phyloP scores from a whole-genome alignment of 2,329 filamentous ascomycete genomes.

The Cordyceps tenuipes region DNA sequence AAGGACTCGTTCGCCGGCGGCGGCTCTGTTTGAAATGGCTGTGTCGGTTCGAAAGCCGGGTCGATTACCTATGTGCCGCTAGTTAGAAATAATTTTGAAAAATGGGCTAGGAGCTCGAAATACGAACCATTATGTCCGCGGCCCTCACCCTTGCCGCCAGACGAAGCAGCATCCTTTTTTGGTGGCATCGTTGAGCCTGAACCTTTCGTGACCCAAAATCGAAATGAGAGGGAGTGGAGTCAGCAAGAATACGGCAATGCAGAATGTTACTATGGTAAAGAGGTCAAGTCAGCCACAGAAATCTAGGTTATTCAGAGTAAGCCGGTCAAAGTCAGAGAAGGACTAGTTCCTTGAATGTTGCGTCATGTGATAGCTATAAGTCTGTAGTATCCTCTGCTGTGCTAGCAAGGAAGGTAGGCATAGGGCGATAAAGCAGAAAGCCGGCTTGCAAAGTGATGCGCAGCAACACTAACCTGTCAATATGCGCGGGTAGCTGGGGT shows the following conservation, averaged over 20 bases:
- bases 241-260: constrained; percentile 12
- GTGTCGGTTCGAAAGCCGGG: constrained; percentile 75
- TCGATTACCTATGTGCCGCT: constrained; percentile 47
- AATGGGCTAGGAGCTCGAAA: neutral
- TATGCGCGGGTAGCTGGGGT: neutral
- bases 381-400: neutral
- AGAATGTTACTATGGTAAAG: neutral
- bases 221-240: neutral
- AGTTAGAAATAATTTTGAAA: constrained; percentile 10
- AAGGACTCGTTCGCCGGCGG: constrained; percentile 63
- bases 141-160: constrained; percentile 13
- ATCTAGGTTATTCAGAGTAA: neutral
- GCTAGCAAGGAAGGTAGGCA: neutral
- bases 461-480: constrained; percentile 6
- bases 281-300: neutral
- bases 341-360: neutral
- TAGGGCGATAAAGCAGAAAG: neutral
- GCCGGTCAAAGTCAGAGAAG: neutral
- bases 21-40: constrained; percentile 71
- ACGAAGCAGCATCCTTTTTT: constrained; percentile 9
- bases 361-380: neutral
- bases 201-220: neutral
- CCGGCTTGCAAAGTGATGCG: neutral
- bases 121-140: constrained; percentile 30
- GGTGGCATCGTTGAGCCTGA: constrained; percentile 6